Base-by-base conservation (phyloP, 164 flowering plant genomes). In the Aristolochia californica region DNA sequence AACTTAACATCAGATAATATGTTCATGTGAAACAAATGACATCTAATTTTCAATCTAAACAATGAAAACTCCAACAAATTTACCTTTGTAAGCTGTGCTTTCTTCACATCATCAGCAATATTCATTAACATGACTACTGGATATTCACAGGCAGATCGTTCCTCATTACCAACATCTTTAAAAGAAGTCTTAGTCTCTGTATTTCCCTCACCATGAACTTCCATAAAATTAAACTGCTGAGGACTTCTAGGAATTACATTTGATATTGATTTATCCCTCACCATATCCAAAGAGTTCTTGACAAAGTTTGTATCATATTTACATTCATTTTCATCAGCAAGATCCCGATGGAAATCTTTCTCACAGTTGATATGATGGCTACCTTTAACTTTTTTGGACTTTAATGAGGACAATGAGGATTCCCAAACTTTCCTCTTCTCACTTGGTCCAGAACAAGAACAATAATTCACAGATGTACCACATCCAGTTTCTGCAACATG, bases 351-450 rank as follows among this genome's bases (percentile, higher is more conserved):
- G 60, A 70, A 71, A 72, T 62, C 75, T 38, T 58, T 55, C 13
- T 67, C 60, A 58, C 77, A 72, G 49, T 70, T 78, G 63, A 18
- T 22, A 54, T 45, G 59, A 68, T 77, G 84, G 56, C 77, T 63
- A 40, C 90, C 95, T 67, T 81, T 90, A 24, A 85, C 84, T 67
- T 77, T 87, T 70, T 90, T 90, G 13, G 93, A 80, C 66, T 82
- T 83, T 59, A 90, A 60, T 5, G 95, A 87, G 43, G 91, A 83
- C 47, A 52, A 55, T 16, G 88, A 80, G 43, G 93, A 68, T 75
- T 82, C 82, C 95, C 97, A 87, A 48, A 57, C 54, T 66, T 78
- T 78, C 68, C 67, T 79, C 63, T 82, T 83, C 34, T 50, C 48
- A 53, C 77, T 74, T 58, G 25, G 69, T 56, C 58, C 59, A 61